A percentile compares a stretch with the other conserved stretches of the same genome.
phyloP scores from a whole-genome alignment of 495 filamentous ascomycete genomes.

The Neurospora tetrasperma region DNA sequence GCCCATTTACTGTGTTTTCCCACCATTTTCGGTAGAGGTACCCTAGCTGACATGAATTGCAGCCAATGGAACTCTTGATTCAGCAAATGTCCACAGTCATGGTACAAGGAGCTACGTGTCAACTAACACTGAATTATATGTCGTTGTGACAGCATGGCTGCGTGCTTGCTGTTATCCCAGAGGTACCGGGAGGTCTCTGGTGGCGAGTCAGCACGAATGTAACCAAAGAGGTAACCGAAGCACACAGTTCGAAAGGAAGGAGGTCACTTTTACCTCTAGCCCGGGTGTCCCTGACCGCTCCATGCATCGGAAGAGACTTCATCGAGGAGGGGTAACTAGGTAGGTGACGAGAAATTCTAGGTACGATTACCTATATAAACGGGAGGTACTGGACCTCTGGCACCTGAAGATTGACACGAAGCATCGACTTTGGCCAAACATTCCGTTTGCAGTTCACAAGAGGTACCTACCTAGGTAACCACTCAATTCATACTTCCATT shows the following conservation, averaged over 20 bases:
- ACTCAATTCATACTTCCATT: too few species aligned
- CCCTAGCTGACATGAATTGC: background rate
- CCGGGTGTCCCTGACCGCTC: too few species aligned
- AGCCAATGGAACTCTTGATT: background rate
- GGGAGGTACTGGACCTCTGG: background rate
- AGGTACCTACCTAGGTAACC: too few species aligned
- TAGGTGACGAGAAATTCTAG: background rate
- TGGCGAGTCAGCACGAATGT: background rate
- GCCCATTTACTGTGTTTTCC: background rate
- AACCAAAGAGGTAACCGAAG: background rate
- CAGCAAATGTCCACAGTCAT: background rate
- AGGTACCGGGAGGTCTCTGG: background rate
- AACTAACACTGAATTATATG: background rate
- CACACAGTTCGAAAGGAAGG: background rate
- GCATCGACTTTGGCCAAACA: background rate
- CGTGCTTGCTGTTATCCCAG: background rate
- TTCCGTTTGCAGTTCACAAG: too few species aligned
- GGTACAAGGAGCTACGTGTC: background rate
- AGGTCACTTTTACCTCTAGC: background rate
- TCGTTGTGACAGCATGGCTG: background rate
- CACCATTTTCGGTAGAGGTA: background rate
- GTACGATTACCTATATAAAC: too few species aligned
- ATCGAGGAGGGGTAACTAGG: background rate
- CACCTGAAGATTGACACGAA: too few species aligned
- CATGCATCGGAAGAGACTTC: background rate